These are phyloP conservation scores for Trichoderma breve DNA, from an alignment of 2,329 filamentous ascomycete species.

Conservation along the genomic window DNA sequence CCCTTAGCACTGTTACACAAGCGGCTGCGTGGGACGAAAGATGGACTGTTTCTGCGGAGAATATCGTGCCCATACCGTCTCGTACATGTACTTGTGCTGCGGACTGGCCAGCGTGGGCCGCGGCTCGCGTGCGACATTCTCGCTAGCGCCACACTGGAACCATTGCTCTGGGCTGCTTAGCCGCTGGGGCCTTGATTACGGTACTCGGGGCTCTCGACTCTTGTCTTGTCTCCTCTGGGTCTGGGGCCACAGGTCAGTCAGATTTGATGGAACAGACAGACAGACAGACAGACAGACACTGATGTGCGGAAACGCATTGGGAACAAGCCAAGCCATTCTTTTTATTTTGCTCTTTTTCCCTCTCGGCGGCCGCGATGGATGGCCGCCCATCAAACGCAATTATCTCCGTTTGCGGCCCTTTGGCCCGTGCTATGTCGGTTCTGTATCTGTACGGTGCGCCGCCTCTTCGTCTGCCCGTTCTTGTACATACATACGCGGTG, in stretches of 20 bases:
- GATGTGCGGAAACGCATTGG: not conserved
- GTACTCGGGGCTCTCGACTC: constrained; percentile 17
- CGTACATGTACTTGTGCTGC: constrained; percentile 7
- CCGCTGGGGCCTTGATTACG: not conserved
- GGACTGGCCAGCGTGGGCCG: constrained; percentile 28
- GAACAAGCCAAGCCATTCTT: not conserved
- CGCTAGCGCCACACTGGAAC: constrained; percentile 33
- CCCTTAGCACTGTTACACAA: constrained; percentile 1
- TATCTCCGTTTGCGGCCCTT: constrained; percentile 4
- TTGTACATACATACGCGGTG: constrained; percentile 14
- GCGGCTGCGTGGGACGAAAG: constrained; percentile 10
- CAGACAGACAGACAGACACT: not conserved
- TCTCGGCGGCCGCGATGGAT: not conserved
- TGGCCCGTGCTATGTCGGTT: constrained; percentile 10
- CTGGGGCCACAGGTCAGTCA: not conserved
- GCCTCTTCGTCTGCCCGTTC: not conserved
- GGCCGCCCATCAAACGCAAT: not conserved
- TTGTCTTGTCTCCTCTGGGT: not conserved
- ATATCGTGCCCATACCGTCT: constrained; percentile 14
- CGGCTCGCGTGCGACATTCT: constrained; percentile 29
- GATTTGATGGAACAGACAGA: not conserved
- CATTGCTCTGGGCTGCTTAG: constrained; percentile 31
- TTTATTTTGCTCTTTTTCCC: not conserved
- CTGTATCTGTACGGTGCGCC: constrained; percentile 8
- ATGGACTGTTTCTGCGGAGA: constrained; percentile 17